phyloP scores from a whole-genome alignment of 352 stramenopile genomes.

The Thraustochytrium sp. region DNA sequence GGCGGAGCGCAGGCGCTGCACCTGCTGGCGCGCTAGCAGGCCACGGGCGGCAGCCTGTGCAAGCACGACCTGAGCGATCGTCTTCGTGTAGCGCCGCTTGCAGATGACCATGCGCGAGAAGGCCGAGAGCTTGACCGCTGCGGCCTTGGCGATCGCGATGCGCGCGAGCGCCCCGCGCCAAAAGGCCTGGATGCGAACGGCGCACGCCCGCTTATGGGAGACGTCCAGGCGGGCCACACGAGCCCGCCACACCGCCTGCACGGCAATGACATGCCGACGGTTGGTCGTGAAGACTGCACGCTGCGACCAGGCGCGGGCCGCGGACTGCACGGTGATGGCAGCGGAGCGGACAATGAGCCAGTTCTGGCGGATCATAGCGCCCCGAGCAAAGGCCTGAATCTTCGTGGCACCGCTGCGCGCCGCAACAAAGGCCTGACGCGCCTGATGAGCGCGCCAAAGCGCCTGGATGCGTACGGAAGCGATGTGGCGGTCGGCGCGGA shows the following conservation, averaged over 20 bases:
- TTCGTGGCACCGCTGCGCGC: neutral
- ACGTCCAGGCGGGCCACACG: too few relatives aligned
- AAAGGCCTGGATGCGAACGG: neutral
- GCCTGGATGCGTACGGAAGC: neutral
- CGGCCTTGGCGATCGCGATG: too few relatives aligned
- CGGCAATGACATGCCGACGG: neutral
- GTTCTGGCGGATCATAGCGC: too few relatives aligned
- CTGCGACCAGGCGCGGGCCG: too few relatives aligned
- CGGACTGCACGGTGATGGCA: neutral
- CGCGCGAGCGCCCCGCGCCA: neutral
- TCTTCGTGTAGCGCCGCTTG: neutral
- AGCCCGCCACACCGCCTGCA: neutral
- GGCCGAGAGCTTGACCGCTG: neutral
- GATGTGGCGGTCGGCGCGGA: too few relatives aligned
- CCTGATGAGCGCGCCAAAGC: neutral
- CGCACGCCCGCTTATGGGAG: too few relatives aligned
- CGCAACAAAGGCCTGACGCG: neutral
- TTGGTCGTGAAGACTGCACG: neutral
- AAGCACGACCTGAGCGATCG: neutral
- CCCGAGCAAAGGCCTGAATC: neutral
- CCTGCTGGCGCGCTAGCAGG: neutral
- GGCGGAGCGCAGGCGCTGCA: too few relatives aligned
- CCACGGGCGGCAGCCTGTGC: neutral
- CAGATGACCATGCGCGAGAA: neutral
- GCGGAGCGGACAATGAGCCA: neutral